These are phyloP conservation scores for Clonostachys chloroleuca DNA, from an alignment of 2,329 filamentous ascomycete species.

Conservation along the genomic window DNA sequence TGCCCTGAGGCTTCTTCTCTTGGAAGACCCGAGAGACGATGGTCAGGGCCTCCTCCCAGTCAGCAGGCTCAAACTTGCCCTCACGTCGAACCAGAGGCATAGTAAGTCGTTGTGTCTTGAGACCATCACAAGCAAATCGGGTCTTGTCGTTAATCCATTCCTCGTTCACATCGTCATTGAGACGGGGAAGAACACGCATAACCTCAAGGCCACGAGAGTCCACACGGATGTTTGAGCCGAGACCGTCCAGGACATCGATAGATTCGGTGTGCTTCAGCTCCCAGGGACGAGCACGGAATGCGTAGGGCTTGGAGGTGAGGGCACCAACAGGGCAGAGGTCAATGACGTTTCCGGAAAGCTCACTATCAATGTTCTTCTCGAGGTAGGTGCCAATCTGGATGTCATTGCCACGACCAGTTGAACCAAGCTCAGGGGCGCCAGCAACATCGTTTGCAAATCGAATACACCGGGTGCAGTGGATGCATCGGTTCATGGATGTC, in stretches of 20 bases:
- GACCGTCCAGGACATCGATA: conserved; percentile 86
- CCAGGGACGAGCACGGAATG: conserved; percentile 95
- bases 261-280: conserved; percentile 95
- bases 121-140: conserved; percentile 90
- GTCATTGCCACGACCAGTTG: conserved; percentile 91
- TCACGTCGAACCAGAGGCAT: conserved; percentile 86
- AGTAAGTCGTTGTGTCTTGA: conserved; percentile 93
- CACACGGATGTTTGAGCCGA: conserved; percentile 92
- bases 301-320: conserved; percentile 94
- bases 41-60: conserved; percentile 92
- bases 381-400: conserved; percentile 98
- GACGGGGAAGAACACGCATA: conserved; percentile 85
- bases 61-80: conserved; percentile 85
- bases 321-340: conserved; percentile 97
- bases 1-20: conserved; percentile 74
- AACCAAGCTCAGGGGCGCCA: conserved; percentile 91
- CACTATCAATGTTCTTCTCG: conserved; percentile 87
- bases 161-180: conserved; percentile 98
- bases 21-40: conserved; percentile 81
- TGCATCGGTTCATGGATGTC: conserved; percentile 99
- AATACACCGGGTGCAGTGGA: conserved; percentile 97
- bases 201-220: conserved; percentile 93
- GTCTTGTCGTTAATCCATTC: conserved; percentile 99
- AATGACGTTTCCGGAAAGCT: conserved; percentile 95
- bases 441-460: conserved; percentile 98